A percentile compares a stretch with the other conserved stretches of the same genome.
Evolutionary conservation across 305 asterid species (phyloP).

Genomic region (Fraxinus ornus): DNA sequence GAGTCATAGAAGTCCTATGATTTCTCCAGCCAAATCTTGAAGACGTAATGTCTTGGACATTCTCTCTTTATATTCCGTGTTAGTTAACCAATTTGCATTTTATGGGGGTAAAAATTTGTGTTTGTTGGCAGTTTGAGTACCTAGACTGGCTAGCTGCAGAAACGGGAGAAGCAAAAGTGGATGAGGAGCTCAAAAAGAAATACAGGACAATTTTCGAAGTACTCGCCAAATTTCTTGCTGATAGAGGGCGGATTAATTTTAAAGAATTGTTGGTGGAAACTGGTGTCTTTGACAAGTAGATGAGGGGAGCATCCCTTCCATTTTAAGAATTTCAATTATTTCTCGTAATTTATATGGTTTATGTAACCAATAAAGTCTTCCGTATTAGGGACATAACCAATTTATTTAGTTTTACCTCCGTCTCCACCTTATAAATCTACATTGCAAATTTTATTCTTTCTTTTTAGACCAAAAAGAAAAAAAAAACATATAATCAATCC

Average conservation of each 20-base stretch:
- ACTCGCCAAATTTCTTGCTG: background rate
- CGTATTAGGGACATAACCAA: background rate
- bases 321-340: background rate
- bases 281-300: background rate
- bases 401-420: background rate
- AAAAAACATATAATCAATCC: too few species aligned
- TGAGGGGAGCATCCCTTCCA: background rate
- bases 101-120: background rate
- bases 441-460: background rate
- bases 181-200: slow-evolving; percentile 23
- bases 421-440: background rate
- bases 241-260: slow-evolving; percentile 7
- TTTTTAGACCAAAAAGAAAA: too few species aligned
- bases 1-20: background rate
- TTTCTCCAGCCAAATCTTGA: background rate
- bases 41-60: background rate
- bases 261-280: background rate
- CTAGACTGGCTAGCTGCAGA: slow-evolving; percentile 49
- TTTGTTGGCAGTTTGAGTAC: slow-evolving; percentile 44
- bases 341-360: background rate
- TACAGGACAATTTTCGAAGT: slow-evolving; percentile 10
- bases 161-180: slow-evolving; percentile 38
- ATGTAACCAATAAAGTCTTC: background rate
- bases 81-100: background rate
- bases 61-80: background rate